phyloP scores from a whole-genome alignment of 768 basidiomycete genomes.

The Cubamyces lactineus region DNA sequence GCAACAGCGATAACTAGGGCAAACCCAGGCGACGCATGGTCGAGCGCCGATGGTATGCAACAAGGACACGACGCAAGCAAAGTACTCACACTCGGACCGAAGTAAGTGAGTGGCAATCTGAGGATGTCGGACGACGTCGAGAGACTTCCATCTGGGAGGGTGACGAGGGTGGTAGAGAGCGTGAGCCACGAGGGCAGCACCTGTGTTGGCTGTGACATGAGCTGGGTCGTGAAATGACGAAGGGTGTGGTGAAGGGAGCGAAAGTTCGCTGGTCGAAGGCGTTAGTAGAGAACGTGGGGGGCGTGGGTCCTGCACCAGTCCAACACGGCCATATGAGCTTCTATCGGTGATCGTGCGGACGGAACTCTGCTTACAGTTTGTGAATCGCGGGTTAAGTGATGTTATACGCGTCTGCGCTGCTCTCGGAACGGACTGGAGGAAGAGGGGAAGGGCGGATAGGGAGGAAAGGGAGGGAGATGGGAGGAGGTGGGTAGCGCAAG shows the following conservation, averaged over 20 bases:
- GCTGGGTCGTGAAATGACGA: constrained; percentile 9
- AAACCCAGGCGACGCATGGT: not conserved
- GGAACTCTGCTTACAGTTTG: not conserved
- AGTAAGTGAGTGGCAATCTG: constrained; percentile 77
- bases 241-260: constrained; percentile 11
- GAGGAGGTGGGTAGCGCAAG: constrained; percentile 4
- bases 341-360: constrained; percentile 15
- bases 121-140: constrained; percentile 61
- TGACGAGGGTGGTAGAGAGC: constrained; percentile 53
- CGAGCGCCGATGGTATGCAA: not conserved
- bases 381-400: not conserved
- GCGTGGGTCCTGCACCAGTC: constrained; percentile 17
- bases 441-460: not conserved
- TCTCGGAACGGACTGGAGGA: constrained; percentile 7
- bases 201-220: constrained; percentile 67
- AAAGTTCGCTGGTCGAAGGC: constrained; percentile 23
- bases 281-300: constrained; percentile 27
- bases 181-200: constrained; percentile 76
- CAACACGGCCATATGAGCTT: constrained; percentile 7
- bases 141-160: constrained; percentile 54
- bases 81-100: constrained; percentile 75
- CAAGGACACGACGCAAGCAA: not conserved
- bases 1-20: not conserved
- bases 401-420: constrained; percentile 1
- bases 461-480: constrained; percentile 6